Evolutionary conservation across 2,329 filamentous ascomycete genomes (phyloP), one percentile per base, ranked within the genome.

Genomic region (Diaporthe citrichinensis): DNA sequence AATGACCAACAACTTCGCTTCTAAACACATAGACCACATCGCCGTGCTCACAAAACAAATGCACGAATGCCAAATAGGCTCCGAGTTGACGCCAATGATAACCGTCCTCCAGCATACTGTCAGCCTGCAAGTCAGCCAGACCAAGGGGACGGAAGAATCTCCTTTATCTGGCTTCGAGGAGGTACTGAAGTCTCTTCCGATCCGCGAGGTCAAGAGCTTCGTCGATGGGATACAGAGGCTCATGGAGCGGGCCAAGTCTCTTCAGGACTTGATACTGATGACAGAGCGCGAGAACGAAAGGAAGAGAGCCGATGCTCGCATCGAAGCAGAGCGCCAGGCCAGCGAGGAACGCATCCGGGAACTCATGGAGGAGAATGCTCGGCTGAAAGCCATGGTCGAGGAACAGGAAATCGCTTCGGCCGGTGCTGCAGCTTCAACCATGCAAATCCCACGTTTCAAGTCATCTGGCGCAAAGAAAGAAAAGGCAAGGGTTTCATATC

Each of bases 1-100:
- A 39, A 72, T 72, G 71, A 62, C 57, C 31, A 72, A 62, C 44
- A 62, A 72, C n/a, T 62, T 72, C 41, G 57, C 44, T 3, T 34
- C 44, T 15, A 61, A 41, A 17, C 57, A 72, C 25, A 71, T 71
- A 10, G 68, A 71, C 17, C 51, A 71, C 14, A 72, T 61, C 7
- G 28, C 46, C 14, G 28, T 20, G 20, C 55, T 72, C n/a, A 72
- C 55, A 14, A 72, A 49, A 46, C 55, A 72, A 36, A 20, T 72
- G 10, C 55, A 51, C 28, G 55, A 61, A 31, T 46, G 41, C 25
- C 69, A 72, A 15, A 49, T 39, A 20, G 55, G 44, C 25, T 41
- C 69, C 25, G 31, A 59, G 8, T 10, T 49, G 28, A 61, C 55
- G 5, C 25, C 53, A 28, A 51, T 72, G 41, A 12, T 51, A 5